phyloP scores from a whole-genome alignment of 805 yeast genomes.

The Candida nitratophila region DNA sequence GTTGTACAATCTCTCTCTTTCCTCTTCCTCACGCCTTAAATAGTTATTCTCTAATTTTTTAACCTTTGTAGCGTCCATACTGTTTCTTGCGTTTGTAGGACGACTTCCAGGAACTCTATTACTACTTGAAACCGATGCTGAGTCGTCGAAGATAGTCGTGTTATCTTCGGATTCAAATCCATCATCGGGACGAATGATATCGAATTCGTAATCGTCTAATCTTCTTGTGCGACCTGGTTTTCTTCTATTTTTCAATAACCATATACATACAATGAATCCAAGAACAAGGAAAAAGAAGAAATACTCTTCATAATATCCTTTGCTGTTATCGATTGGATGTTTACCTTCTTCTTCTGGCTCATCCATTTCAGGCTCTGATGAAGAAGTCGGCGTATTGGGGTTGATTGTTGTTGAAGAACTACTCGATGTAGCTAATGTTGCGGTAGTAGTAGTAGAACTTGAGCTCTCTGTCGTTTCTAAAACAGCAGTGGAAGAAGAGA shows the following conservation, averaged over 20 bases:
- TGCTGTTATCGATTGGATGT: conserved; percentile 6
- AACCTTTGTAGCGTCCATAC: conserved; percentile 16
- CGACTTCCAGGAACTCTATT: conserved; percentile 4
- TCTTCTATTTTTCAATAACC: conserved; percentile 32
- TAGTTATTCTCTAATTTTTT: conserved; percentile 7
- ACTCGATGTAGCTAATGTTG: conserved; percentile 8
- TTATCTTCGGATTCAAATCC: conserved; percentile 22
- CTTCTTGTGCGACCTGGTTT: conserved; percentile 39
- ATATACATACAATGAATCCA: conserved; percentile 45
- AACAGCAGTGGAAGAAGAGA: conserved; percentile 9
- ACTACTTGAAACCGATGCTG: not conserved
- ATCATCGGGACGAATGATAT: conserved; percentile 65
- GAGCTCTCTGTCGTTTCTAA: no score
- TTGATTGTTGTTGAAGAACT: conserved; percentile 5
- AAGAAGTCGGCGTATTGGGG: conserved; percentile 6
- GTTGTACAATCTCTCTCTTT: conserved; percentile 34
- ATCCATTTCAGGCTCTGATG: conserved; percentile 8
- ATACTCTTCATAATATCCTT: conserved; percentile 49
- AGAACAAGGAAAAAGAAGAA: conserved; percentile 51
- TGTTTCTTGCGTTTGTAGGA: conserved; percentile 13
- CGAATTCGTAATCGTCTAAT: conserved; percentile 71
- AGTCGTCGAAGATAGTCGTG: conserved; percentile 30
- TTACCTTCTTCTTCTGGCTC: conserved; percentile 1
- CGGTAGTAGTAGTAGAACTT: no score
- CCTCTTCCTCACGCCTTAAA: conserved; percentile 24